Base-by-base conservation (phyloP, 1,284 basidiomycete genomes). In the Puccinia novopanici region DNA sequence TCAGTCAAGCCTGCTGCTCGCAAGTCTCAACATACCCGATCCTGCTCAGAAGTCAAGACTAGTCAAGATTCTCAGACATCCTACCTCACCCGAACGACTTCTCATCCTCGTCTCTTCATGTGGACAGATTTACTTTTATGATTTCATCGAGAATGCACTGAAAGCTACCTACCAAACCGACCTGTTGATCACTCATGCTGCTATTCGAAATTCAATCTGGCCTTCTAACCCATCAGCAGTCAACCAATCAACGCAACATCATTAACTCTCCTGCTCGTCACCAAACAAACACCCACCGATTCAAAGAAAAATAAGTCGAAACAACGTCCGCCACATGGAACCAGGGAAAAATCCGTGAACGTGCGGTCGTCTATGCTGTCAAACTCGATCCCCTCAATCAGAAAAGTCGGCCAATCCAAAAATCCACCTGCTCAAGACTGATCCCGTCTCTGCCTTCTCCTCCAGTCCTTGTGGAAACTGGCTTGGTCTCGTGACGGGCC, bases 401-500 rank as follows among this genome's bases (percentile, higher is more conserved):
- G 19, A 27, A 2, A 34, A 55, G 37, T n/a, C 34, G 34, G 1
- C 54, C 40, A 8, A 22, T 59, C 19, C 34, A 9, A 57, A 61
- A 9, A 74, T 52, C 17, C n/a, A 74, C 48, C 57, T 74, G 30
- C 50, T 74, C 54, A 74, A 59, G 37, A 40, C 61, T 40, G 55
- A 74, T 48, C 45, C 50, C 9, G 30, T 74, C 55, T 71, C 71
- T 67, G 48, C 52, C 30, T 80, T 65, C 65, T 50, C 70, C 19
- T 37, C 71, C 22, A 80, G 71, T 45, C 59, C 57, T 42, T 80
- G 70, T 50, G 71, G 70, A 27, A 73, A 80, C 55, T 80, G 78
- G 78, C 34, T 80, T 5, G 78, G 78, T 34, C 30, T 80, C 50
- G 50, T 74, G n/a, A 73, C 71, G 10, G 59, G 59, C 17, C 37